Base-by-base conservation (phyloP, 164 flowering plant species). In the Buxus sempervirens region DNA sequence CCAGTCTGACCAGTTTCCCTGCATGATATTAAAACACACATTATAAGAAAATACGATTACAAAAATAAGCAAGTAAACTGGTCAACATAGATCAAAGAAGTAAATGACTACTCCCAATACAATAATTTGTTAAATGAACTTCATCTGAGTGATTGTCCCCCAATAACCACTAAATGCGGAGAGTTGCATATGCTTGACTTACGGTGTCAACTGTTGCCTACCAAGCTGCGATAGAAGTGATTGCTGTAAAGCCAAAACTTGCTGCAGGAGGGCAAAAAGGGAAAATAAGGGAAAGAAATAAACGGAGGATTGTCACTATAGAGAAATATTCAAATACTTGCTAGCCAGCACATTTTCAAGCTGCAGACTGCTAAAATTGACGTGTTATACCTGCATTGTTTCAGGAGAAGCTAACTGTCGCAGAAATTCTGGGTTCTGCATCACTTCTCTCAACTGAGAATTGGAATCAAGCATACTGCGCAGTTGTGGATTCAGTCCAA, bases 361-460 rank as follows among this genome's bases (percentile, higher is more conserved):
- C 5, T 59, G 59, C 64, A 66, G 54, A 59, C 27, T 59, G 41
- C 54, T 48, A 53, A 25, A 60, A 54, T 18, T 14, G 5, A 55
- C 48, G 22, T n/a, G n/a, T n/a, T n/a, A n/a, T 77, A 83, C 87
- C 87, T 85, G 89, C 87, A 88, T 78, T n/a, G 76, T 85, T 75
- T 85, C 88, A 23, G 93, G 89, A 21, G 89, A 83, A 45, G 93
- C 77, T 64, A 88, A 62, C 72, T 85, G 86, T 23, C 88, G 86
- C 75, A 86, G 75, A 71, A 86, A 70, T 56, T 88, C 93, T 0
- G 93, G 90, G 66, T 88, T 88, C 65, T 86, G 93, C 88, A 88
- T 81, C 93, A 86, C 80, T 67, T 85, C 89, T 73, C 88, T 80
- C 20, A 86, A 64, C 53, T 84, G 87, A 68, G 92, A 76, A 69